phyloP scores from a whole-genome alignment of 2,329 filamentous ascomycete species.

The Periconia macrospinosa region DNA sequence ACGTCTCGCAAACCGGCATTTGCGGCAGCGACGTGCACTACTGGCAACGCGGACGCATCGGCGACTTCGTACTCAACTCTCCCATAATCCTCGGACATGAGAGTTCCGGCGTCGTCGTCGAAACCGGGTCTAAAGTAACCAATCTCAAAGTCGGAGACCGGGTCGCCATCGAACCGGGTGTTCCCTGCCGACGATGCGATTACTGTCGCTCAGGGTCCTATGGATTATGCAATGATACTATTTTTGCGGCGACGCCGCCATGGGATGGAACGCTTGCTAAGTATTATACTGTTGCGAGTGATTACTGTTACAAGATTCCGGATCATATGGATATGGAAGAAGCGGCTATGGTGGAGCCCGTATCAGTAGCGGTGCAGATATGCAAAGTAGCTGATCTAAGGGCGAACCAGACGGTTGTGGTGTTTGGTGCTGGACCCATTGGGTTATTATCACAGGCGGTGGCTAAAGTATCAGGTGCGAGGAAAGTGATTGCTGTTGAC shows the following conservation, averaged over 20 bases:
- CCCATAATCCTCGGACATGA: conserved; percentile 34
- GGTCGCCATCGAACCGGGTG: conserved; percentile 58
- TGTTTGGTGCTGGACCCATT: conserved; percentile 26
- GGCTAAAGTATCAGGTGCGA: conserved; percentile 21
- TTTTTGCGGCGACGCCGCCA: conserved; percentile 27
- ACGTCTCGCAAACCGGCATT: conserved; percentile 79
- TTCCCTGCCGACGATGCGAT: conserved; percentile 64
- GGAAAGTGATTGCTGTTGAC: conserved; percentile 21
- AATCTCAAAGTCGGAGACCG: conserved; percentile 26
- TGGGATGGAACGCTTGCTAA: conserved; percentile 29
- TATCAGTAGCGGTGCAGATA: conserved; percentile 28
- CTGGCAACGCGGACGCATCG: conserved; percentile 28
- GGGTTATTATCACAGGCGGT: conserved; percentile 27
- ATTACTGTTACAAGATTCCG: conserved; percentile 31
- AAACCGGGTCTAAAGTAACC: conserved; percentile 23
- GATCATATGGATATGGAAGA: conserved; percentile 25
- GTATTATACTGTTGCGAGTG: conserved; percentile 23
- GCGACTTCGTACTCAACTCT: conserved; percentile 20
- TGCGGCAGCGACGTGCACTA: conserved; percentile 64
- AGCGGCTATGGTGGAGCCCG: conserved; percentile 28
- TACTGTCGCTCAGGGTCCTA: conserved; percentile 59
- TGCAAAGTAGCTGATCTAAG: conserved; percentile 17
- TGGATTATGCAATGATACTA: conserved; percentile 26
- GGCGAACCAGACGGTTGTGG: conserved; percentile 15
- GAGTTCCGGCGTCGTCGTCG: conserved; percentile 25